These are phyloP conservation scores for Macrophomina pseudophaseolina DNA, from an alignment of 2,329 filamentous ascomycete genomes.

Conservation along the genomic window DNA sequence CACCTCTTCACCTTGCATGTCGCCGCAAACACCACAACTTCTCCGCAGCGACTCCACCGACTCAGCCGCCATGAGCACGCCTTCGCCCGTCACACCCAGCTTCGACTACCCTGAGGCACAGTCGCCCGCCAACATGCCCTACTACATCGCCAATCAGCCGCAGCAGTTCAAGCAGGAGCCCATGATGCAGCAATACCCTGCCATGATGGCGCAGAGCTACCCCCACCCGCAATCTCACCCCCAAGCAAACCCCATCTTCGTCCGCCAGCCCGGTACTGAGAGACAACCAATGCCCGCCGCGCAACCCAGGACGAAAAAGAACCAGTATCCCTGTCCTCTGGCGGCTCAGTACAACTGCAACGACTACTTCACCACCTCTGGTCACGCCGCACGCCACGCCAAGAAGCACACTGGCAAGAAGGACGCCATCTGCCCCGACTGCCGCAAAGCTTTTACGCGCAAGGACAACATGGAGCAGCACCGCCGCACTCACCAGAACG, in stretches of 20 bases:
- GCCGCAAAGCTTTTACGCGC: slow-evolving; percentile 79
- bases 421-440: slow-evolving; percentile 71
- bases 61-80: slow-evolving; percentile 48
- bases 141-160: slow-evolving; percentile 16
- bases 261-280: slow-evolving; percentile 35
- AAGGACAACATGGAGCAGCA: slow-evolving; percentile 91
- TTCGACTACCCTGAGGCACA: slow-evolving; percentile 34
- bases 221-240: slow-evolving; percentile 23
- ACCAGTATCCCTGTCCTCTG: slow-evolving; percentile 75
- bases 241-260: slow-evolving; percentile 14
- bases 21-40: slow-evolving; percentile 53
- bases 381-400: slow-evolving; percentile 82
- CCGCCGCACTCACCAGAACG: slow-evolving; percentile 72
- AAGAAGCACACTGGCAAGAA: slow-evolving; percentile 86
- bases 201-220: slow-evolving; percentile 25
- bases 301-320: slow-evolving; percentile 60
- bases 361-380: slow-evolving; percentile 83
- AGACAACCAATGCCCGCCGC: slow-evolving; percentile 50
- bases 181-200: not conserved
- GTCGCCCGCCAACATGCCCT: slow-evolving; percentile 14
- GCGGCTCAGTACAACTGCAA: slow-evolving; percentile 73
- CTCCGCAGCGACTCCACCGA: slow-evolving; percentile 54
- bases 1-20: slow-evolving; percentile 52
- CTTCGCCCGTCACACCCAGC: slow-evolving; percentile 54
- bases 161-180: not conserved